Conservation (phyloP, 2,329 filamentous ascomycete species). For the Trichoderma citrinoviride region DNA sequence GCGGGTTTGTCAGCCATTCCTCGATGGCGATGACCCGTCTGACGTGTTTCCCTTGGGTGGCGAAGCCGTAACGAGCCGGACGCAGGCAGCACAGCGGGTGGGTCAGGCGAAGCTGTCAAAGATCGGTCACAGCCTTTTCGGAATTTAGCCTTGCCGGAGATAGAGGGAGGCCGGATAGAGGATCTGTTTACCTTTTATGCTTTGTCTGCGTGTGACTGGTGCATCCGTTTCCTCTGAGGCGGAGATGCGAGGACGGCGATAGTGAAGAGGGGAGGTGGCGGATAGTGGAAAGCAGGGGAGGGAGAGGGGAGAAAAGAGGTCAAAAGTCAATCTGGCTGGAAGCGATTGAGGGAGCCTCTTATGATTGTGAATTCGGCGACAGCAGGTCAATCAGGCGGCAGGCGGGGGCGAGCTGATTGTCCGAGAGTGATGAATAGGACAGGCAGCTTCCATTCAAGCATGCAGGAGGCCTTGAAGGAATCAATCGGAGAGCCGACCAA, state of each 20-base stretch:
- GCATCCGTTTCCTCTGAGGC: neutral
- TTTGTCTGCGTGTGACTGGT: neutral
- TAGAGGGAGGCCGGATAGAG: neutral
- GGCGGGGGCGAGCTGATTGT: conserved; percentile 9
- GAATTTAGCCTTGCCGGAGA: conserved; percentile 19
- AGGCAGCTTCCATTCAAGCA: conserved; percentile 18
- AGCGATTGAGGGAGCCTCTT: neutral
- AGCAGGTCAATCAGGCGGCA: conserved; percentile 1
- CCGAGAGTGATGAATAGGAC: conserved; percentile 7
- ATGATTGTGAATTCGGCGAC: neutral
- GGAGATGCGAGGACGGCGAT: neutral
- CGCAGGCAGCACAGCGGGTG: conserved; percentile 18
- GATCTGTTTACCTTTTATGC: too few relatives aligned
- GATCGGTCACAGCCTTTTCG: conserved; percentile 17
- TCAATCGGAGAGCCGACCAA: neutral
- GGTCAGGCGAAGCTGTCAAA: conserved; percentile 1
- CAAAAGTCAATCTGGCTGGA: neutral
- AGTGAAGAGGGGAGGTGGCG: neutral
- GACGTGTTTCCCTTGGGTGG: conserved; percentile 20
- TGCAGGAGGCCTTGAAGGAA: neutral
- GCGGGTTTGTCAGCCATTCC: conserved; percentile 40
- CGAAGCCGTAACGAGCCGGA: conserved; percentile 19
- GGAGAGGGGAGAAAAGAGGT: neutral
- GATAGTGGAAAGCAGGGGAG: neutral
- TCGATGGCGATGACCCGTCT: conserved; percentile 26